Conservation (phyloP, 306 rosid species). For the Quercus aquifolioides region DNA sequence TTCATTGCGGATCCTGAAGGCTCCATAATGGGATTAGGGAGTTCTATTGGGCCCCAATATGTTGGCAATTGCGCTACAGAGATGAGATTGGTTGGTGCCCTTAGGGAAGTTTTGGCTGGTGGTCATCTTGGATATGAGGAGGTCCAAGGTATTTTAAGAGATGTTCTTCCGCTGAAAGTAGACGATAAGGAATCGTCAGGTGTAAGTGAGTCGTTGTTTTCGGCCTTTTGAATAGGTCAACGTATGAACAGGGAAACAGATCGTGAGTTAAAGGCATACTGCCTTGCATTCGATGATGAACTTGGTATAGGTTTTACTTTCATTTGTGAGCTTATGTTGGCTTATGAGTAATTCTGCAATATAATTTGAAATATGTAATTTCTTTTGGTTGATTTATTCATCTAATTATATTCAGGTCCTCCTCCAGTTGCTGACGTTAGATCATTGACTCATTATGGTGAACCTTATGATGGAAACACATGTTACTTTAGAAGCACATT, state of each 20-base stretch:
- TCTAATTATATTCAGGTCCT: conserved; percentile 53
- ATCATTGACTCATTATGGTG: conserved; percentile 93
- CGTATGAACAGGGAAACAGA: conserved; percentile 97
- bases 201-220: conserved; percentile 75
- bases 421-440: conserved; percentile 83
- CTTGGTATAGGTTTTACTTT: conserved; percentile 46
- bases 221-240: conserved; percentile 93
- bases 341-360: conserved; percentile 1
- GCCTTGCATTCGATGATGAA: conserved; percentile 97
- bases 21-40: conserved; percentile 69
- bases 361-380: background rate
- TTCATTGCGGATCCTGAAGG: conserved; percentile 95
- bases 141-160: conserved; percentile 85
- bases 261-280: conserved; percentile 87
- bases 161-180: conserved; percentile 62
- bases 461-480: conserved; percentile 95
- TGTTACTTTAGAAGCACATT: conserved; percentile 94
- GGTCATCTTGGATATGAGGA: conserved; percentile 97
- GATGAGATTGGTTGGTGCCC: conserved; percentile 95
- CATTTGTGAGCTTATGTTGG: conserved; percentile 18
- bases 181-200: conserved; percentile 39
- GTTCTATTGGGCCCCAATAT: conserved; percentile 78
- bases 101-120: conserved; percentile 89
- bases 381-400: conserved; percentile 21
- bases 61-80: conserved; percentile 65